Evolutionary conservation across 257 asterid species (phyloP).

Genomic region (Primulina huaijiensis): DNA sequence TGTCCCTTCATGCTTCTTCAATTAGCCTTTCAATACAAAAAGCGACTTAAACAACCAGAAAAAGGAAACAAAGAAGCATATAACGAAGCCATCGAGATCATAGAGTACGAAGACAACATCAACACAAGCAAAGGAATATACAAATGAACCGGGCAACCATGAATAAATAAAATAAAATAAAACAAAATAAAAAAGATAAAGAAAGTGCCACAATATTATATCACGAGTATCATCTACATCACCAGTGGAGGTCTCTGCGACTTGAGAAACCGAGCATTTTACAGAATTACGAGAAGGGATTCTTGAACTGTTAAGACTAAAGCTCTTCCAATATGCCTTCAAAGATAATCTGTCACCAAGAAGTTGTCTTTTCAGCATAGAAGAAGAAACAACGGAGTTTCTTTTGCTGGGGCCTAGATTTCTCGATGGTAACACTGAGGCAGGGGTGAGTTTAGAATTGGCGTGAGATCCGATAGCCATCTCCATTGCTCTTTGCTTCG

Average conservation of each 20-base stretch:
- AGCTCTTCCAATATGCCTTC: slow-evolving; percentile 27
- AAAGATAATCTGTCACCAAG: slow-evolving; percentile 42
- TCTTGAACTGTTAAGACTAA: slow-evolving; percentile 20
- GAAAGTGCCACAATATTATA: slow-evolving; percentile 1
- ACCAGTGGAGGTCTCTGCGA: slow-evolving; percentile 56
- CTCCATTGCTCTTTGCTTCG: slow-evolving; percentile 51
- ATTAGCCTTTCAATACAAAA: background rate
- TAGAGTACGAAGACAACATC: slow-evolving; percentile 8
- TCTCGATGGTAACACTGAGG: slow-evolving; percentile 27
- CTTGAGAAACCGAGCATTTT: slow-evolving; percentile 73
- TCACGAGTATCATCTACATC: background rate
- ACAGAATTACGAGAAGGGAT: slow-evolving; percentile 42
- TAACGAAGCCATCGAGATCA: background rate
- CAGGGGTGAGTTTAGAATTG: slow-evolving; percentile 30
- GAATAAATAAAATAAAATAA: background rate
- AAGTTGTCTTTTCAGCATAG: slow-evolving; percentile 52
- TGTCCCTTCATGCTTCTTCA: too few relatives aligned
- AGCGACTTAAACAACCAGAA: background rate
- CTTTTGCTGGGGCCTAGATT: slow-evolving; percentile 26
- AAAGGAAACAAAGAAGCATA: background rate
- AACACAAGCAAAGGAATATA: slow-evolving; percentile 1
- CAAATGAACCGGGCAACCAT: background rate
- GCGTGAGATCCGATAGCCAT: slow-evolving; percentile 53
- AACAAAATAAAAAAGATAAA: background rate
- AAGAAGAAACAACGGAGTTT: slow-evolving; percentile 26